Percentiles rank a stretch among this genome's conserved stretches.
These are phyloP conservation scores for Bocquillonia castaneifolia DNA, from an alignment of 441 rosid genomes.

Conservation along the genomic window DNA sequence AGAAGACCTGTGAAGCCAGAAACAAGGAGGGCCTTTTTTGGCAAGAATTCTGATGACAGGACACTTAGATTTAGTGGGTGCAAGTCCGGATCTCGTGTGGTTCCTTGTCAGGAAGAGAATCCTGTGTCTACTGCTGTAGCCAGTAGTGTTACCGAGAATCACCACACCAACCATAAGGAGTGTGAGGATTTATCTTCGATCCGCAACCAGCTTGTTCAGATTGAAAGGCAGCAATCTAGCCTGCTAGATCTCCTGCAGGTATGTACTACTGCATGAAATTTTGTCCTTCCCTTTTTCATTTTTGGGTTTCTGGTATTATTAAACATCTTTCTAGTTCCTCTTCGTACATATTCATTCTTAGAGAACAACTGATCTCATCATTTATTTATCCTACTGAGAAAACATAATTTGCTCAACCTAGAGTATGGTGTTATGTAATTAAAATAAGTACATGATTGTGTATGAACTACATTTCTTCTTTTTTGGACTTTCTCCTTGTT, in stretches of 20 bases:
- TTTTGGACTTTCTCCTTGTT: too few species aligned
- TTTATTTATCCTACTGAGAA: not conserved
- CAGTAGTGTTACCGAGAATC: constrained; percentile 46
- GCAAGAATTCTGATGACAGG: constrained; percentile 44
- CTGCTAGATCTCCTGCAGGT: constrained; percentile 89
- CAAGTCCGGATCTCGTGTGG: constrained; percentile 54
- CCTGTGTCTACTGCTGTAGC: constrained; percentile 28
- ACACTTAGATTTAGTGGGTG: constrained; percentile 40
- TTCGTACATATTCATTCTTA: not conserved
- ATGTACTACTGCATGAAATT: constrained; percentile 28
- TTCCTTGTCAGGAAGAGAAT: constrained; percentile 41
- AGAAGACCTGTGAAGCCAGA: constrained; percentile 35
- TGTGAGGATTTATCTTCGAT: constrained; percentile 64
- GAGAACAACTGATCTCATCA: constrained; percentile 6
- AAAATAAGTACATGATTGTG: too few species aligned
- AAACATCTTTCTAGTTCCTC: not conserved
- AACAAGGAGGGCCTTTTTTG: constrained; percentile 39
- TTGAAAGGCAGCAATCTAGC: constrained; percentile 87
- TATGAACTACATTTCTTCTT: constrained; percentile 5
- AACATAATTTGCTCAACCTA: not conserved
- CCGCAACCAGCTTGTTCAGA: constrained; percentile 80
- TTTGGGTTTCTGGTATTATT: not conserved
- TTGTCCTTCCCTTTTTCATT: not conserved
- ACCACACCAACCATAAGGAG: constrained; percentile 53
- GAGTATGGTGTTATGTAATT: not conserved